Base-by-base conservation (phyloP, 1,284 basidiomycete genomes). In the Exsudoporus floridanus region DNA sequence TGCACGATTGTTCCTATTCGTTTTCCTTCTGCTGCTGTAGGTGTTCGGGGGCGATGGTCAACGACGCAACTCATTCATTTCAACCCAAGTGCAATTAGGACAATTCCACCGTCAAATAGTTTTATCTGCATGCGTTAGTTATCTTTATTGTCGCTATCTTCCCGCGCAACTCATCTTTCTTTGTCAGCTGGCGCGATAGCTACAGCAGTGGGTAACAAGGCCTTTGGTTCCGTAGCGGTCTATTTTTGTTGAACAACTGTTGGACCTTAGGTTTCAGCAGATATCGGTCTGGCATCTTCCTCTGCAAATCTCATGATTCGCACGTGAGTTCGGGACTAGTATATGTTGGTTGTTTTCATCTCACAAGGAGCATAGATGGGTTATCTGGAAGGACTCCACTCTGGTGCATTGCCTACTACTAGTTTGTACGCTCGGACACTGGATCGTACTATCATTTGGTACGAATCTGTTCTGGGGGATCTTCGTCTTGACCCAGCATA, bases 251-350 rank as follows among this genome's bases (percentile, higher is more conserved):
- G 12, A 61, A 25, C 5, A 12, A 10, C n/a, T 6, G 13, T 35
- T 13, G 27, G 14, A 21, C 19, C 4, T 30, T 34, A 62, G 60
- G 1, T 60, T 5, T 7, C 25, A 12, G 56, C 35, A 13, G 40
- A 51, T 43, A 31, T 55, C 14, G 46, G 50, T 30, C 23, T 65
- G 8, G 63, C 50, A 14, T 54, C 46, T 41, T 23, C 37, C 19
- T 53, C 60, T 2, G 46, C 39, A 33, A 62, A 63, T 27, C 30
- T 62, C 28, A 60, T 63, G 63, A 53, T 62, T 48, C 61, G 60
- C 46, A 56, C 64, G 66, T 63, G 46, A 33, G 64, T 40, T 19
- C 4, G 7, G 27, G 3, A 18, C 25, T 9, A 18, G 2, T 25
- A 7, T 34, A 31, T 28, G 5, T 34, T 5, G 3, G 3, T 2